These are phyloP conservation scores for Phytopythium helicoides DNA, from an alignment of 352 stramenopile genomes.

Conservation along the genomic window DNA sequence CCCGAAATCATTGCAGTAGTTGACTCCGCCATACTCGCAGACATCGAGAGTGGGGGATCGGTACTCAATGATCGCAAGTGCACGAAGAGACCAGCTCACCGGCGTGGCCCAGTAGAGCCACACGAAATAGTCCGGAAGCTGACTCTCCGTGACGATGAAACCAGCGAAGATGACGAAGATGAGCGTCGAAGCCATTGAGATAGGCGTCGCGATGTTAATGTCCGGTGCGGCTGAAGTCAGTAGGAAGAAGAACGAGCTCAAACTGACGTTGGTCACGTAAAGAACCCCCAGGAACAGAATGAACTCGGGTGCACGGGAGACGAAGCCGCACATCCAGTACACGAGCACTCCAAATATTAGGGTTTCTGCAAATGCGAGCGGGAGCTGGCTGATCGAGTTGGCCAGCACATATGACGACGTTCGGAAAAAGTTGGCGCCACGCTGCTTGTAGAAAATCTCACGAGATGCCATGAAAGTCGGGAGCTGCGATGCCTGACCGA, in stretches of 20 bases:
- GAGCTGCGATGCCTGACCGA: slow-evolving; percentile 34
- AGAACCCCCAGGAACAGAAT: slow-evolving; percentile 36
- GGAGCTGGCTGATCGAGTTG: slow-evolving; percentile 24
- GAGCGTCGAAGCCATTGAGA: slow-evolving; percentile 35
- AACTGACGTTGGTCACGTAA: slow-evolving; percentile 31
- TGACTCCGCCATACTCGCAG: slow-evolving; percentile 24
- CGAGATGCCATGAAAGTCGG: slow-evolving; percentile 53
- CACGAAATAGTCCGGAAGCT: slow-evolving; percentile 42
- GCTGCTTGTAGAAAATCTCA: slow-evolving; percentile 41
- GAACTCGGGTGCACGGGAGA: slow-evolving; percentile 24
- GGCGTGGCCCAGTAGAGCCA: slow-evolving; percentile 69
- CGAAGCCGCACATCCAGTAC: slow-evolving; percentile 76
- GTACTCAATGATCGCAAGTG: slow-evolving; percentile 36
- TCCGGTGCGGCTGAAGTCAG: slow-evolving; percentile 22
- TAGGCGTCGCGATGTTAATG: slow-evolving; percentile 33
- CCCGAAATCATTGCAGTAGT: slow-evolving; percentile 27
- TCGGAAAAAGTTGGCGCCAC: too few relatives aligned
- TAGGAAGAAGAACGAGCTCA: slow-evolving; percentile 34
- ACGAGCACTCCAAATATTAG: slow-evolving; percentile 68
- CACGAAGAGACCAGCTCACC: slow-evolving; percentile 37
- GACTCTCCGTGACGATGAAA: slow-evolving; percentile 38
- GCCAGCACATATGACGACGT: too few relatives aligned
- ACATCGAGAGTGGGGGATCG: slow-evolving; percentile 17
- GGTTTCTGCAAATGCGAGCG: slow-evolving; percentile 45
- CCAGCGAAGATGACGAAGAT: slow-evolving; percentile 59